A percentile compares a stretch with the other conserved stretches of the same genome.
These are phyloP conservation scores for Sordaria brevicollis DNA, from an alignment of 495 filamentous ascomycete genomes.

Conservation along the genomic window DNA sequence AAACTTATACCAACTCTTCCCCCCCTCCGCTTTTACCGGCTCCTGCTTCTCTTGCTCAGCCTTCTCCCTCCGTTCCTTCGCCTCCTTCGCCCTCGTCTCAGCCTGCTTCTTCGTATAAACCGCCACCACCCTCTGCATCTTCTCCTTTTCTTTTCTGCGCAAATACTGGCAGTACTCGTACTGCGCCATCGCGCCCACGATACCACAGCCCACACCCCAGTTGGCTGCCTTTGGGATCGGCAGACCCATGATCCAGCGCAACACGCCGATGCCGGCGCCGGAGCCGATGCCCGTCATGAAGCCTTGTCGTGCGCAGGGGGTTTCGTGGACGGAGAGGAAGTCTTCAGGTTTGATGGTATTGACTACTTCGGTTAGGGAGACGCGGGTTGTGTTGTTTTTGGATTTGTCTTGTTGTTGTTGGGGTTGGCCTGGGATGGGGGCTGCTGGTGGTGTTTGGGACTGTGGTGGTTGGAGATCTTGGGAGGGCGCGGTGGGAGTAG, in stretches of 20 bases:
- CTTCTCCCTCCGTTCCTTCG: constrained; percentile 35
- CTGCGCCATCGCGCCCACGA: constrained; percentile 48
- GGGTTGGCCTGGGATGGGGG: not conserved
- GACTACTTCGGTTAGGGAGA: constrained; percentile 51
- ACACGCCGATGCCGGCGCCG: constrained; percentile 62
- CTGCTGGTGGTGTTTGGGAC: not conserved
- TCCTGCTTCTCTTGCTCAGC: constrained; percentile 40
- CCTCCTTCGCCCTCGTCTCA: constrained; percentile 37
- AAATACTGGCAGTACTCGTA: constrained; percentile 75
- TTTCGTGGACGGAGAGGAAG: constrained; percentile 61
- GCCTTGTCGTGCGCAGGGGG: constrained; percentile 75
- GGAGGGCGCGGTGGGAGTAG: not conserved
- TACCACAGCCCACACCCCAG: constrained; percentile 75
- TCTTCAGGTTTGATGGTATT: constrained; percentile 57
- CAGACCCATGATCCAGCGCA: constrained; percentile 56
- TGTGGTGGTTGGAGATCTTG: not conserved
- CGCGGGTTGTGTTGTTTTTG: constrained; percentile 27
- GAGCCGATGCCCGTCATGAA: constrained; percentile 71
- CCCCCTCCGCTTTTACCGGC: constrained; percentile 17
- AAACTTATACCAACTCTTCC: constrained; percentile 38
- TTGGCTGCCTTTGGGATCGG: constrained; percentile 53
- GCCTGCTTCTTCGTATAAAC: constrained; percentile 63
- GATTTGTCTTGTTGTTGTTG: not conserved
- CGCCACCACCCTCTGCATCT: constrained; percentile 71
- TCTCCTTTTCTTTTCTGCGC: constrained; percentile 58